These are phyloP conservation scores for Gynochthodes officinalis DNA, from an alignment of 257 asterid genomes.

Conservation along the genomic window DNA sequence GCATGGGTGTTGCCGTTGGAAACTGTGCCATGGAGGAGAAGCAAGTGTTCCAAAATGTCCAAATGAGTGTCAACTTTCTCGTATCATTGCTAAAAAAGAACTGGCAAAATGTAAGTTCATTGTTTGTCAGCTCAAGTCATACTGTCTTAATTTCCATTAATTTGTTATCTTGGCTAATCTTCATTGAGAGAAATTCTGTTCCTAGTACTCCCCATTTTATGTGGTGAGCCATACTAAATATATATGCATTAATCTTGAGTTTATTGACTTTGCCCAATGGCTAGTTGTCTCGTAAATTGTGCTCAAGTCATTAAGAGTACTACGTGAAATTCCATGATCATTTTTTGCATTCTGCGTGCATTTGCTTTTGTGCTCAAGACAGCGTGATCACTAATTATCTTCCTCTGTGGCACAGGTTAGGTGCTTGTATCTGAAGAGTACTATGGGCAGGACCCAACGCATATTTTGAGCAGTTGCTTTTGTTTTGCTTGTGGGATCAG, in stretches of 20 bases:
- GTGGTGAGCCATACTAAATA: no score
- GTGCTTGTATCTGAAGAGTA: slow-evolving; percentile 36
- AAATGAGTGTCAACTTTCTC: slow-evolving; percentile 37
- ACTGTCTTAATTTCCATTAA: not conserved
- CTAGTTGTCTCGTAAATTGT: not conserved
- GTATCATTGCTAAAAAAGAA: slow-evolving; percentile 31
- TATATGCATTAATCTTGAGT: not conserved
- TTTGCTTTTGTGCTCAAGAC: not conserved
- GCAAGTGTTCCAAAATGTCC: slow-evolving; percentile 38
- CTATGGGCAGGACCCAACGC: slow-evolving; percentile 31
- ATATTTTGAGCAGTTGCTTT: slow-evolving; percentile 22
- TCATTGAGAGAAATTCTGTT: not conserved
- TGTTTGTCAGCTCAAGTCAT: not conserved
- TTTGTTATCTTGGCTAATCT: not conserved
- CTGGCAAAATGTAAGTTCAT: slow-evolving; percentile 34
- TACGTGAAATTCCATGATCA: not conserved
- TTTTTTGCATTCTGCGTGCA: not conserved
- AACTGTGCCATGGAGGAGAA: slow-evolving; percentile 39
- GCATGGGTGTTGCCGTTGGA: slow-evolving; percentile 43
- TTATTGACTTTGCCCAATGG: not conserved
- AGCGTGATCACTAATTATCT: not conserved
- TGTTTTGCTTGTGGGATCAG: slow-evolving; percentile 9
- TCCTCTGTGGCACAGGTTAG: slow-evolving; percentile 21
- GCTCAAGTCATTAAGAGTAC: not conserved
- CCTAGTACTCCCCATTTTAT: not conserved